Evolutionary conservation across 192 early-diverging fungal species (phyloP).

Genomic region (Dissophora ornata): DNA sequence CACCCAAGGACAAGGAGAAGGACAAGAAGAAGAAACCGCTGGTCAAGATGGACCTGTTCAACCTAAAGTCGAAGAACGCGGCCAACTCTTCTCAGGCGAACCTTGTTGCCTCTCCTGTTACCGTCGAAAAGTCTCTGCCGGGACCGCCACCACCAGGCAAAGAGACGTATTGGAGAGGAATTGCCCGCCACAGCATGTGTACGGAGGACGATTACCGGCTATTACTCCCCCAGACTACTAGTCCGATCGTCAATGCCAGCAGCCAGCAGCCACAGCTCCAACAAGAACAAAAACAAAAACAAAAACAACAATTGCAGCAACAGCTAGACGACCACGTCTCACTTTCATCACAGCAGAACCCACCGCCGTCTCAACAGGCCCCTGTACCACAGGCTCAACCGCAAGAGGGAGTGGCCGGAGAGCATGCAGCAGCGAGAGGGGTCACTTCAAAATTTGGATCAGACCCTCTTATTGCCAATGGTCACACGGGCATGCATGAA

Average conservation of each 20-base stretch:
- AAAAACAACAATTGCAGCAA: too few relatives aligned
- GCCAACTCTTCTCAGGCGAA: slow-evolving; percentile 5
- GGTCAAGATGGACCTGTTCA: slow-evolving; percentile 40
- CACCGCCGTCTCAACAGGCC: neutral
- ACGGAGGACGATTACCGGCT: slow-evolving; percentile 25
- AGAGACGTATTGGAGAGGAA: slow-evolving; percentile 37
- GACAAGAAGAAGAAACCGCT: slow-evolving; percentile 6
- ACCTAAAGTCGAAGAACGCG: slow-evolving; percentile 17
- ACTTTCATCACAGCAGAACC: neutral
- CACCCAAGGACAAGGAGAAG: slow-evolving; percentile 7
- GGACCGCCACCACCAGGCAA: slow-evolving; percentile 38
- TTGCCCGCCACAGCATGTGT: slow-evolving; percentile 9
- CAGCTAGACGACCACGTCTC: neutral
- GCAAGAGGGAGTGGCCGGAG: neutral
- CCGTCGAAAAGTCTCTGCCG: neutral
- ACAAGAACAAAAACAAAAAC: neutral
- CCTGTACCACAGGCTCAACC: neutral
- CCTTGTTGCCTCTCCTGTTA: neutral
- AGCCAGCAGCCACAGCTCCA: neutral
- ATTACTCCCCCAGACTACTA: neutral
- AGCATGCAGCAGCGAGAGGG: too few relatives aligned
- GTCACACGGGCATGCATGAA: slow-evolving; percentile 15
- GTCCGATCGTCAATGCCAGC: neutral
- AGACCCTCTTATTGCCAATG: neutral
- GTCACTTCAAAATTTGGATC: slow-evolving; percentile 7